These are phyloP conservation scores for Rehmannia glutinosa DNA, from an alignment of 257 asterid genomes.

Conservation along the genomic window DNA sequence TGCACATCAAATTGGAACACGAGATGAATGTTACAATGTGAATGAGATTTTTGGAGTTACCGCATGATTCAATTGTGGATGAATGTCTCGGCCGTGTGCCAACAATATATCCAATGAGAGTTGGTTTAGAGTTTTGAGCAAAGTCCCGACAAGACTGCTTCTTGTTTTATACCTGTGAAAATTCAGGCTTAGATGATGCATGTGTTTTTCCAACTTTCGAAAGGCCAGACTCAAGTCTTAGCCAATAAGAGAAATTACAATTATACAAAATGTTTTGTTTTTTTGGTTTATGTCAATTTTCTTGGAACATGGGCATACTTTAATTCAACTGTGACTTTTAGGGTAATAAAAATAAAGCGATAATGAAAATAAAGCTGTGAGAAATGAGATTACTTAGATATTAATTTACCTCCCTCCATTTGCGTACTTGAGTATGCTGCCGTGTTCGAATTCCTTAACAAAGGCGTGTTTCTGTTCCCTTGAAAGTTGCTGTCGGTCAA, in stretches of 20 bases:
- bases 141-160: constrained; percentile 29
- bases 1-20: not conserved
- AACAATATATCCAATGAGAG: constrained; percentile 53
- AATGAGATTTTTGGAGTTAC: constrained; percentile 28
- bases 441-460: constrained; percentile 32
- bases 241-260: too few species aligned
- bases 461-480: constrained; percentile 38
- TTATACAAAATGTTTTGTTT: too few species aligned
- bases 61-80: constrained; percentile 38
- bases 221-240: not conserved
- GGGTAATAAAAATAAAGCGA: too few species aligned
- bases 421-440: constrained; percentile 16
- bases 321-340: not conserved
- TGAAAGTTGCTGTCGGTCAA: constrained; percentile 15
- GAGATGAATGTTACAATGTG: too few species aligned
- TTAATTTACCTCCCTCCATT: constrained; percentile 39
- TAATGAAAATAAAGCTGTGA: not conserved
- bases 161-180: constrained; percentile 38
- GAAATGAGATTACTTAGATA: not conserved
- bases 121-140: constrained; percentile 53
- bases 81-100: constrained; percentile 57
- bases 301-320: not conserved
- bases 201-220: not conserved
- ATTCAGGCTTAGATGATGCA: too few species aligned
- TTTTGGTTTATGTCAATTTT: not conserved